Evolutionary conservation across 306 rosid species (phyloP).

Genomic region (Begonia fuchsioides): DNA sequence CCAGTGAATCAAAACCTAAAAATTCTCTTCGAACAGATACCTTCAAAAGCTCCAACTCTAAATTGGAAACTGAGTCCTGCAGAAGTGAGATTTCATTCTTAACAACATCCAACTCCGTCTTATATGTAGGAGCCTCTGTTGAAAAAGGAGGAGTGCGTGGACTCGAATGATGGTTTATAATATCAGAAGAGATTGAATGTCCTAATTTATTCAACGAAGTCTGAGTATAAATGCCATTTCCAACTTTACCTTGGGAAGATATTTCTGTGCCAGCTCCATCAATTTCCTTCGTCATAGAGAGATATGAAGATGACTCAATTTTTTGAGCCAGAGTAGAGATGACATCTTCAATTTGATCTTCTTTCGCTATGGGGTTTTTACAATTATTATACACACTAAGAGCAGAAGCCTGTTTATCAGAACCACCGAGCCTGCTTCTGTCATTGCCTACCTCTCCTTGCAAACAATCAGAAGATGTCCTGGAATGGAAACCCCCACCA

Average conservation of each 20-base stretch:
- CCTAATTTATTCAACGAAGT: slow-evolving; percentile 32
- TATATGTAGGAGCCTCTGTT: slow-evolving; percentile 45
- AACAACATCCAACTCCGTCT: slow-evolving; percentile 50
- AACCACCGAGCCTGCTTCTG: slow-evolving; percentile 25
- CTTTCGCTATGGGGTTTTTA: slow-evolving; percentile 29
- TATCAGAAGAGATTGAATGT: slow-evolving; percentile 19
- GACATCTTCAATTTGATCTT: slow-evolving; percentile 23
- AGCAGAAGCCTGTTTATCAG: slow-evolving; percentile 33
- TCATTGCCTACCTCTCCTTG: slow-evolving; percentile 35
- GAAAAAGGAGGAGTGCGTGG: slow-evolving; percentile 13
- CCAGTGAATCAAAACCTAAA: slow-evolving; percentile 64
- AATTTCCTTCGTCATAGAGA: slow-evolving; percentile 35
- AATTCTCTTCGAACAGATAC: slow-evolving; percentile 68
- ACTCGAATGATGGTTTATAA: slow-evolving; percentile 20
- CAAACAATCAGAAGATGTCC: slow-evolving; percentile 23
- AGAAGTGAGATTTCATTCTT: slow-evolving; percentile 40
- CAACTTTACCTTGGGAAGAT: slow-evolving; percentile 24
- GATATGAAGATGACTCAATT: slow-evolving; percentile 25
- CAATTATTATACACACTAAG: slow-evolving; percentile 43
- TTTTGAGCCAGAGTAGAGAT: slow-evolving; percentile 13
- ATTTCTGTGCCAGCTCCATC: slow-evolving; percentile 31
- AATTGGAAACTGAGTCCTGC: slow-evolving; percentile 46
- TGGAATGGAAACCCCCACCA: slow-evolving; percentile 25
- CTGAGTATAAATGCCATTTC: slow-evolving; percentile 23
- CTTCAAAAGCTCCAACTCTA: slow-evolving; percentile 50